Evolutionary conservation across 1,139 yeast genomes (phyloP).

Genomic region (Candida sanyaensis): DNA sequence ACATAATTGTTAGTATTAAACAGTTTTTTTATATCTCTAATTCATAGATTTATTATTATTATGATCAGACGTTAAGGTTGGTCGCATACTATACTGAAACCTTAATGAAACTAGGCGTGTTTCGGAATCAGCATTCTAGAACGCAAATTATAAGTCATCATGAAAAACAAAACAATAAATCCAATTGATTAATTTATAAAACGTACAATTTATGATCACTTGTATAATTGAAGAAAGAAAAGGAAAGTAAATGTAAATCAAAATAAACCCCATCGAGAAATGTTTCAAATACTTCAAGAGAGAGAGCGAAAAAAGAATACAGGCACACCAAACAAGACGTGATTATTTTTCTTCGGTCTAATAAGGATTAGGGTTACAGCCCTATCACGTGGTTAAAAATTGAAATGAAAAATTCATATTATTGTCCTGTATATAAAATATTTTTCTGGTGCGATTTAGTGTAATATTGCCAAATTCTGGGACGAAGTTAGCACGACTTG

Average conservation of each 20-base stretch:
- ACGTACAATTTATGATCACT: conserved; percentile 1
- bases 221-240: not conserved
- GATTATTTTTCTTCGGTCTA: too few species aligned
- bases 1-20: not conserved
- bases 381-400: conserved; percentile 8
- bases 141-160: conserved; percentile 58
- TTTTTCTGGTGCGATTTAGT: conserved; percentile 1
- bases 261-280: not conserved
- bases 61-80: conserved; percentile 23
- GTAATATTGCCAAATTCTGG: not conserved
- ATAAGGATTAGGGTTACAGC: conserved; percentile 6
- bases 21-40: not conserved
- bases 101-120: conserved; percentile 53
- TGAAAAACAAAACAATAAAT: conserved; percentile 9
- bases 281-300: not conserved
- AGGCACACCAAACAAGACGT: not conserved
- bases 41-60: not conserved
- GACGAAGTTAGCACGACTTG: too few species aligned
- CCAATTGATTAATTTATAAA: not conserved
- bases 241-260: not conserved
- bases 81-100: conserved; percentile 43
- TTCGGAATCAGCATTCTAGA: conserved; percentile 43
- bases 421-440: not conserved
- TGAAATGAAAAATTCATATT: not conserved
- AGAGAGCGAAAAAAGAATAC: not conserved